Evolutionary conservation across 257 asterid genomes (phyloP).

Genomic region (Gentiana dahurica): DNA sequence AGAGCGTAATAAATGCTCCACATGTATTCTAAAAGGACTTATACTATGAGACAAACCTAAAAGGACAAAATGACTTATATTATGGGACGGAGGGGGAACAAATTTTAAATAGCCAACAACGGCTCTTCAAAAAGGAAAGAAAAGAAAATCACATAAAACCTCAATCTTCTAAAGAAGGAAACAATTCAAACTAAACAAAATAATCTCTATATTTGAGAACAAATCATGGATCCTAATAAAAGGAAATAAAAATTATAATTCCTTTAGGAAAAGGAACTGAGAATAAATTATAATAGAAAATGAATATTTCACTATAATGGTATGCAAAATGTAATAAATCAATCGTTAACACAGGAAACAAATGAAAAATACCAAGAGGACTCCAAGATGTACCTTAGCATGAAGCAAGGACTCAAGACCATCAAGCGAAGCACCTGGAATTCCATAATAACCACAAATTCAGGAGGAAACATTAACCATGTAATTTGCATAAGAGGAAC

Average conservation of each 20-base stretch:
- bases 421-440: constrained; percentile 80
- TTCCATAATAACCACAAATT: constrained; percentile 6
- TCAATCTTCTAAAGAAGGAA: constrained; percentile 82
- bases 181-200: constrained; percentile 53
- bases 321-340: too few relatives aligned
- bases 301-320: not conserved
- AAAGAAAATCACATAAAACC: constrained; percentile 16
- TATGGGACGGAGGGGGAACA: too few relatives aligned
- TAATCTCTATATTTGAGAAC: constrained; percentile 59
- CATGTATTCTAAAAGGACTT: too few relatives aligned
- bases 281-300: not conserved
- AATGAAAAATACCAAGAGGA: not conserved
- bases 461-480: not conserved
- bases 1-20: too few relatives aligned
- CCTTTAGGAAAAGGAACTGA: too few relatives aligned
- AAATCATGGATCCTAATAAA: constrained; percentile 38
- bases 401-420: constrained; percentile 78
- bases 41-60: too few relatives aligned
- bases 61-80: too few relatives aligned
- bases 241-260: constrained; percentile 11
- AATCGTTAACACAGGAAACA: not conserved
- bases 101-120: too few relatives aligned
- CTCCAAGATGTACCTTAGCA: constrained; percentile 46
- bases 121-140: too few relatives aligned
- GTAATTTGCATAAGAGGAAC: not conserved